Conservation (phyloP, 371 early-diverging fungal genomes). For the Lichtheimia ramosa region DNA sequence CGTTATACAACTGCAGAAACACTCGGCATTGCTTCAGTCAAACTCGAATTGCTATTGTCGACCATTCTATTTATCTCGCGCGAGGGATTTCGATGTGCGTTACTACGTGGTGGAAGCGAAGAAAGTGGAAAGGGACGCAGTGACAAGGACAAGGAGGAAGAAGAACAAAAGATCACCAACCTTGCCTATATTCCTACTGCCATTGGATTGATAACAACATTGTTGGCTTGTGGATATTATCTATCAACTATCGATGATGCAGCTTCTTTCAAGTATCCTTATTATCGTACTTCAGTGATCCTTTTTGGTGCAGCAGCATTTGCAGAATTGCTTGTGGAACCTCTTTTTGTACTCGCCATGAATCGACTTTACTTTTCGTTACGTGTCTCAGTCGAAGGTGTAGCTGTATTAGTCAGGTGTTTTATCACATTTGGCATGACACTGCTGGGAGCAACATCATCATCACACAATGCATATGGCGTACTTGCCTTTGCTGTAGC, state of each 20-base stretch:
- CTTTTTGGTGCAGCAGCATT: slow-evolving; percentile 75
- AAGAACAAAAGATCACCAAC: slow-evolving; percentile 71
- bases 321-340: slow-evolving; percentile 80
- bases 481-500: slow-evolving; percentile 80
- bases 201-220: slow-evolving; percentile 57
- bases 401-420: slow-evolving; percentile 76
- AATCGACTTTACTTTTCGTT: slow-evolving; percentile 72
- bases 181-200: slow-evolving; percentile 73
- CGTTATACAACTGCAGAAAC: slow-evolving; percentile 67
- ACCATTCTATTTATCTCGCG: slow-evolving; percentile 91
- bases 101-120: slow-evolving; percentile 50
- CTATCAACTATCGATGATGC: slow-evolving; percentile 36
- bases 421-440: slow-evolving; percentile 65
- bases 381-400: slow-evolving; percentile 81
- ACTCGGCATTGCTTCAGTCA: slow-evolving; percentile 83
- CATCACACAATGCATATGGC: slow-evolving; percentile 46
- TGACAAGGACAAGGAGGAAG: slow-evolving; percentile 1
- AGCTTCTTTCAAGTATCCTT: slow-evolving; percentile 32
- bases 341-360: slow-evolving; percentile 77
- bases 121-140: slow-evolving; percentile 14
- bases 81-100: slow-evolving; percentile 86
- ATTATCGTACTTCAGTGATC: slow-evolving; percentile 48
- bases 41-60: slow-evolving; percentile 82
- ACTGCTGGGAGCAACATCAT: slow-evolving; percentile 43
- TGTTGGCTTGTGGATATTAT: slow-evolving; percentile 54